phyloP scores from a whole-genome alignment of 2,329 filamentous ascomycete genomes.

The Venturia asperata region DNA sequence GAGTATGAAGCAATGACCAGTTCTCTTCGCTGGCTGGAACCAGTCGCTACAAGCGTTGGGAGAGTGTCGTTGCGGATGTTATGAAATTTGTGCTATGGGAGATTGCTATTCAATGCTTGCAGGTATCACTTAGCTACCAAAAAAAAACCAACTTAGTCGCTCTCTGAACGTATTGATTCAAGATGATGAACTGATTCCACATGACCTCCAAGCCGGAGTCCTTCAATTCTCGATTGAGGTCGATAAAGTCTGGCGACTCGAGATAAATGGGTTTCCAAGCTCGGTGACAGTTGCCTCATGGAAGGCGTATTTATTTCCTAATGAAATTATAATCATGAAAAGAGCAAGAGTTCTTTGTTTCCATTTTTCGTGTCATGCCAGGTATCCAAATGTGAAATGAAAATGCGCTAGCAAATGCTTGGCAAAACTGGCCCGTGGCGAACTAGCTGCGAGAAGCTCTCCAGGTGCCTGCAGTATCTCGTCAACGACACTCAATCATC shows the following conservation, averaged over 20 bases:
- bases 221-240: no score
- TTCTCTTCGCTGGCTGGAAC: background rate
- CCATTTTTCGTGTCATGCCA: no score
- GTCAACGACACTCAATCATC: slow-evolving; percentile 6
- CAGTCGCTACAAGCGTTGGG: background rate
- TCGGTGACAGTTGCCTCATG: no score
- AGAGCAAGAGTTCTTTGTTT: no score
- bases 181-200: background rate
- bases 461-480: background rate
- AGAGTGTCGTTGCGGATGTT: background rate
- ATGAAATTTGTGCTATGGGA: background rate
- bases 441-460: background rate
- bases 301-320: no score
- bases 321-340: no score
- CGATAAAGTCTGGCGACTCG: no score
- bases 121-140: background rate
- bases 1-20: background rate
- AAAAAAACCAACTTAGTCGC: slow-evolving; percentile 9
- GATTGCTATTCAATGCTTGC: slow-evolving; percentile 11
- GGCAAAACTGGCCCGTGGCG: background rate
- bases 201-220: no score
- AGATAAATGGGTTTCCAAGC: no score
- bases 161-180: background rate
- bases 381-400: background rate
- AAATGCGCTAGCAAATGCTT: slow-evolving; percentile 6